Evolutionary conservation across 345 rosid genomes (phyloP), one percentile per base, ranked within the genome.

Genomic region (Eucalyptus regnans): DNA sequence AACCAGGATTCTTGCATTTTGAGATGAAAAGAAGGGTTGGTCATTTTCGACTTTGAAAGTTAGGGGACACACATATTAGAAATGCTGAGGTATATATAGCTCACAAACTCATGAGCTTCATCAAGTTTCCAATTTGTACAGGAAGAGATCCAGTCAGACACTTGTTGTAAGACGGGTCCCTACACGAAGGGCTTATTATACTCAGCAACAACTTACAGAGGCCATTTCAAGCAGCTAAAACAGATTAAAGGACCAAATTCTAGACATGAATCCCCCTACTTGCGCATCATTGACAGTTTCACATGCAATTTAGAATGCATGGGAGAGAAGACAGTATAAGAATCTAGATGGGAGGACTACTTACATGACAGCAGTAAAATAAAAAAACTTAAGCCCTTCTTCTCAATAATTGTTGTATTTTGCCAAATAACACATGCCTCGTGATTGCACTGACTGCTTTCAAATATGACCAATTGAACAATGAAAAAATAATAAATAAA

Each of bases 141-240:
- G 99, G 98, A 88, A 98, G 93, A 86, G 97, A 13, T 92, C 99
- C 99, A 13, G 48, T 81, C 60, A 97, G 91, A 68, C 79, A 92
- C 66, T 89, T 56, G 92, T 96, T 98, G 92, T 89, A 94, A 18
- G 99, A 96, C 87, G 97, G 92, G 93, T 97, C 99, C 94, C 99
- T 98, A 84, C 22, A 93, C 13, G 51, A 56, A n/a, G 93, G 86
- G 50, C 86, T 66, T n/a, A 16, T 31, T 31, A 31, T 66, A 66
- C 41, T 66, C 41, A 4, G 5, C 41, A n/a, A 66, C 20, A 16
- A 15, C 16, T 66, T 14, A 66, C 31, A 15, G 5, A n/a, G 79
- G 22, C 41, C 79, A 66, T 14, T 31, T 64, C 10, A n/a, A 15
- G 79, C 5, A 66, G 41, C 79, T 31, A n/a, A n/a, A 64, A 66